phyloP scores from a whole-genome alignment of 2,329 filamentous ascomycete species.

The Pseudogymnoascus sp. region DNA sequence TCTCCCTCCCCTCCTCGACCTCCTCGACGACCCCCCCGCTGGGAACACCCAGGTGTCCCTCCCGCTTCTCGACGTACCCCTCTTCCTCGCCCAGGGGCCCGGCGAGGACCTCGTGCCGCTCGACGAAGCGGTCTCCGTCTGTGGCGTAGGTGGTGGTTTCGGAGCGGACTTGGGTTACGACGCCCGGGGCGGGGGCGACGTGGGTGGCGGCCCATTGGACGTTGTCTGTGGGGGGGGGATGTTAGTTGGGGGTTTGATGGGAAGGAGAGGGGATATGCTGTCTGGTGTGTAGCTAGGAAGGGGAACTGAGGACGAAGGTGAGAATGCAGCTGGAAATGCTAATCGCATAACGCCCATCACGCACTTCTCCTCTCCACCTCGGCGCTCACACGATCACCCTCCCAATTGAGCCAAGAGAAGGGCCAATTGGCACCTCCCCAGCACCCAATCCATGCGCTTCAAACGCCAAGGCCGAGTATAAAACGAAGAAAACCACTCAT shows the following conservation, averaged over 20 bases:
- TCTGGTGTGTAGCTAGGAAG: background rate
- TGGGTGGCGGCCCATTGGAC: slow-evolving; percentile 43
- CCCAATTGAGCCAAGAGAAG: background rate
- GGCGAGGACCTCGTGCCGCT: slow-evolving; percentile 5
- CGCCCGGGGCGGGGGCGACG: slow-evolving; percentile 50
- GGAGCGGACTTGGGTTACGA: slow-evolving; percentile 39
- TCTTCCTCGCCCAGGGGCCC: slow-evolving; percentile 15
- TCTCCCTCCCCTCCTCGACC: slow-evolving; percentile 26
- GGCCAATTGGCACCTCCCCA: background rate
- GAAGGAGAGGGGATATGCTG: background rate
- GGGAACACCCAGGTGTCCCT: slow-evolving; percentile 31
- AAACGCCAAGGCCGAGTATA: background rate
- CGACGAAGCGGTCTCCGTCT: slow-evolving; percentile 14
- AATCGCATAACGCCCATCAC: background rate
- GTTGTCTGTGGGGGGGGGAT: background rate
- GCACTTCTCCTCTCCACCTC: background rate
- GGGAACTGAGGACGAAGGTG: background rate
- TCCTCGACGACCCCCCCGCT: slow-evolving; percentile 16
- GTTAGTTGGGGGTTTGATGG: background rate
- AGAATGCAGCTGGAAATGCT: background rate
- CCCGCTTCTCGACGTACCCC: slow-evolving; percentile 19
- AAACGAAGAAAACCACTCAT: background rate
- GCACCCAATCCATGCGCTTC: background rate
- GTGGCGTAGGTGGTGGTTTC: slow-evolving; percentile 22
- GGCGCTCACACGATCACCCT: background rate